Conservation (phyloP, 2,329 filamentous ascomycete genomes). For the Salinomyces thailandicus region DNA sequence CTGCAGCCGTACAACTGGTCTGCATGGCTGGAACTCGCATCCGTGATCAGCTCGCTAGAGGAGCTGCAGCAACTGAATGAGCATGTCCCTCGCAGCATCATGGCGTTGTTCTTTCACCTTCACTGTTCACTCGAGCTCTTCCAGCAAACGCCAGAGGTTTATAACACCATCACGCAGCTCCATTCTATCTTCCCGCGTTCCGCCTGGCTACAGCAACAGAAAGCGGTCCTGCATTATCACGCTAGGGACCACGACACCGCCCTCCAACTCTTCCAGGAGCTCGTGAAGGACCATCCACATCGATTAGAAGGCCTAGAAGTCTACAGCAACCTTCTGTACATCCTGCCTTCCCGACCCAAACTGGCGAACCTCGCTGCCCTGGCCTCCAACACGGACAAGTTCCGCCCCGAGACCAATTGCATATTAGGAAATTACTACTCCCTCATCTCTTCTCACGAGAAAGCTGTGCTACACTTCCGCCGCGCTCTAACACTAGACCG, state of each 20-base stretch:
- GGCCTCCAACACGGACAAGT: constrained; percentile 85
- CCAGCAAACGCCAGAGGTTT: constrained; percentile 66
- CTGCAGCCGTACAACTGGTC: constrained; percentile 94
- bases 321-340: constrained; percentile 95
- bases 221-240: constrained; percentile 80
- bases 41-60: constrained; percentile 66
- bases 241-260: constrained; percentile 64
- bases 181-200: constrained; percentile 77
- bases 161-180: constrained; percentile 65
- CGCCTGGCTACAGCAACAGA: constrained; percentile 81
- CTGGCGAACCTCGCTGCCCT: constrained; percentile 86
- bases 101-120: constrained; percentile 88
- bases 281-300: constrained; percentile 54
- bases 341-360: constrained; percentile 78
- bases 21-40: constrained; percentile 86
- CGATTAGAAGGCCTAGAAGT: constrained; percentile 85
- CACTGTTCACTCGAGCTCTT: constrained; percentile 87
- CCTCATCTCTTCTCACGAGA: constrained; percentile 87
- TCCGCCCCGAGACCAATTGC: constrained; percentile 91
- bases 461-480: constrained; percentile 95
- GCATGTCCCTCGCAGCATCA: constrained; percentile 76
- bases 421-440: constrained; percentile 98
- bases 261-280: constrained; percentile 34
- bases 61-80: constrained; percentile 50
- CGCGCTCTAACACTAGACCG: constrained; percentile 83